phyloP scores from a whole-genome alignment of 768 basidiomycete species.

The Calvatia gigantea region DNA sequence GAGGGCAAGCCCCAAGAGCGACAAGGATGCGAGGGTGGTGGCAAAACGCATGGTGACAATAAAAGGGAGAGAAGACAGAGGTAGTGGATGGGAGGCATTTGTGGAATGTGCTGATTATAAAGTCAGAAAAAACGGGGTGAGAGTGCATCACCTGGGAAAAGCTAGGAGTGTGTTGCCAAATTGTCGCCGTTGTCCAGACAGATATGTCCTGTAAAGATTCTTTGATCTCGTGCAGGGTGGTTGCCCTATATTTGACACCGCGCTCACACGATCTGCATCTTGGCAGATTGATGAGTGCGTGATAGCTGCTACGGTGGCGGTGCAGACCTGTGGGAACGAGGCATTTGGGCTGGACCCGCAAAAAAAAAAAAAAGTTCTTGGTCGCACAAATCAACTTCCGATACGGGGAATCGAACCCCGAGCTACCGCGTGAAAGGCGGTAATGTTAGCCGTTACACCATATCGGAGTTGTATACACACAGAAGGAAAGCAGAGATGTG shows the following conservation, averaged over 20 bases:
- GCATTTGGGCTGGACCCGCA: background rate
- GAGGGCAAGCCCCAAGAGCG: slow-evolving; percentile 3
- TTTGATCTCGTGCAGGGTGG: background rate
- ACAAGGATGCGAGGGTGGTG: slow-evolving; percentile 1
- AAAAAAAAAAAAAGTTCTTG: background rate
- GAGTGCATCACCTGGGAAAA: background rate
- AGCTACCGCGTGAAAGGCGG: slow-evolving; percentile 47
- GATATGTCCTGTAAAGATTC: too few relatives aligned
- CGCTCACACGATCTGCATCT: too few relatives aligned
- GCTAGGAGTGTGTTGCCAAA: background rate
- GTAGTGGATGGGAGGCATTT: background rate
- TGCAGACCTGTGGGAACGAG: background rate
- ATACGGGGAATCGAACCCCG: slow-evolving; percentile 32
- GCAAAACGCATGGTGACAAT: slow-evolving; percentile 1
- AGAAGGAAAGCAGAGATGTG: background rate
- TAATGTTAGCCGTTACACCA: slow-evolving; percentile 59
- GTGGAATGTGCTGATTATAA: background rate
- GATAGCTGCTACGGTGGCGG: too few relatives aligned
- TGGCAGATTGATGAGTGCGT: too few relatives aligned
- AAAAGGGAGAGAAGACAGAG: background rate
- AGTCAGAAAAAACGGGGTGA: slow-evolving; percentile 2
- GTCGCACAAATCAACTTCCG: too few relatives aligned
- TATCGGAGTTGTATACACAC: slow-evolving; percentile 24
- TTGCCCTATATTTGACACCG: background rate
- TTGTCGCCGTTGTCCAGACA: background rate